Evolutionary conservation across 305 asterid species (phyloP), one percentile per base, ranked within the genome.

Genomic region (Fraxinus platypoda): DNA sequence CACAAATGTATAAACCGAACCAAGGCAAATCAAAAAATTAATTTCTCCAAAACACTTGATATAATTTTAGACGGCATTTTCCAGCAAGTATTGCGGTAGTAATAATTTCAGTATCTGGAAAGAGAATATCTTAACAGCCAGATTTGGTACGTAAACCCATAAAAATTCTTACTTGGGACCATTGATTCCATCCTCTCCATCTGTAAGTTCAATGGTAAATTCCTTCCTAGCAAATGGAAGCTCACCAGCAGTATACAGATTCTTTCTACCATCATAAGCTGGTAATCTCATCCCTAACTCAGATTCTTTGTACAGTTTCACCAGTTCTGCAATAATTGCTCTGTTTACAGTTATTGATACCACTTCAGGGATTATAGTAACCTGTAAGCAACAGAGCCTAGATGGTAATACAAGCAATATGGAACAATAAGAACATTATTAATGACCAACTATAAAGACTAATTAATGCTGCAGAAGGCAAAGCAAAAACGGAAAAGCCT

Each of bases 181-280:
- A 81, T 88, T 95, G 82, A 86, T 81, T 78, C 81, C 92, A 84
- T 91, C 97, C 25, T 92, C 98, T 54, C 94, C 97, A 86, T 95
- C 97, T 15, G 93, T 68, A 71, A 95, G 94, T 87, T 91, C 93
- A 85, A 97, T 78, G 8, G 85, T 87, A 87, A 97, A 95, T 86
- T 95, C 99, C 91, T 94, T 95, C 97, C 95, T 87, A 72, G 90
- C 82, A 88, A 94, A 97, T 57, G 99, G 99, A 85, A 95, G 98
- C 85, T 95, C 97, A 28, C 99, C 99, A 80, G 99, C 99, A 28
- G 98, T 94, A 88, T 95, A 97, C 25, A 95, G 88, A 88, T 95
- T 91, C 86, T 90, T 97, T 68, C 97, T 87, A 52, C 99, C 99
- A 90, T 97, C 99, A 88, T 95, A 97, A 70, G 98, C 98, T 23